A percentile compares a stretch with the other conserved stretches of the same genome.
phyloP scores from a whole-genome alignment of 148 eudicot species.

The Linanthus parryae region DNA sequence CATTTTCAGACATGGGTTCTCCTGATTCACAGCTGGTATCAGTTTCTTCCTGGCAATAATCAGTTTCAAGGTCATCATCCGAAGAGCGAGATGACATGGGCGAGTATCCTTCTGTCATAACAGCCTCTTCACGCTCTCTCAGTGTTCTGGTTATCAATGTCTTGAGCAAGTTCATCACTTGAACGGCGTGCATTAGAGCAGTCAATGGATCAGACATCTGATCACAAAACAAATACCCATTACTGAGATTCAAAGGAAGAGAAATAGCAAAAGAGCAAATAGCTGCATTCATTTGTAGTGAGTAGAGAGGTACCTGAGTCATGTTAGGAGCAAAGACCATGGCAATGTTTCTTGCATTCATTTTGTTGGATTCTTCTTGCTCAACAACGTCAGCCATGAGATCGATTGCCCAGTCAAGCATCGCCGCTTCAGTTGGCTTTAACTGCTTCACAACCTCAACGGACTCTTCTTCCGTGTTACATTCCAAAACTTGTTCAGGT shows the following conservation, averaged over 20 bases:
- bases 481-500: slow-evolving; percentile 72
- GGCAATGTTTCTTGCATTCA: slow-evolving; percentile 92
- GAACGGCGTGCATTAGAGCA: slow-evolving; percentile 92
- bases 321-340: slow-evolving; percentile 97
- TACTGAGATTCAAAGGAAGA: background rate
- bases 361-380: slow-evolving; percentile 79
- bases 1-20: slow-evolving; percentile 46
- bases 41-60: slow-evolving; percentile 64
- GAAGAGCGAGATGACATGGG: slow-evolving; percentile 42
- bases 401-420: slow-evolving; percentile 89
- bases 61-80: slow-evolving; percentile 26
- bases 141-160: slow-evolving; percentile 68
- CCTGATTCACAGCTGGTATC: slow-evolving; percentile 57
- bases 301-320: slow-evolving; percentile 60
- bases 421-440: slow-evolving; percentile 67
- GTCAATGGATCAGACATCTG: slow-evolving; percentile 98
- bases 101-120: slow-evolving; percentile 38
- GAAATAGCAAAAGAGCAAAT: background rate
- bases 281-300: background rate
- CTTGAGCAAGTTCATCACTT: slow-evolving; percentile 95
- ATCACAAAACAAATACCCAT: slow-evolving; percentile 1
- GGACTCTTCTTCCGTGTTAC: slow-evolving; percentile 69
- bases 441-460: slow-evolving; percentile 64
- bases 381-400: slow-evolving; percentile 98
- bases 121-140: slow-evolving; percentile 67